phyloP scores from a whole-genome alignment of 768 basidiomycete species.

The Rhizopogon rudus region DNA sequence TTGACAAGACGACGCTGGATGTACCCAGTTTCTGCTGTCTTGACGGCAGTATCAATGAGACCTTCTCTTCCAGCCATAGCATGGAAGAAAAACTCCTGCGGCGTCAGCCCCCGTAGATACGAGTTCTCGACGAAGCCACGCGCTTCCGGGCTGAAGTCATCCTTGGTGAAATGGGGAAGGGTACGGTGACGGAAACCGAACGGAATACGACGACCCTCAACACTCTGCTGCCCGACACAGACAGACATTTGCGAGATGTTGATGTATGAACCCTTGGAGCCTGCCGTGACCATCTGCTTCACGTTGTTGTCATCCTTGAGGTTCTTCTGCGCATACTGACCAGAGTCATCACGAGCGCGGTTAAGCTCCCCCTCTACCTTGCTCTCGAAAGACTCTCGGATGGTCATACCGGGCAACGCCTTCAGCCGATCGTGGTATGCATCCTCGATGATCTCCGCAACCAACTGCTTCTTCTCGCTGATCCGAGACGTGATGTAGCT shows the following conservation, averaged over 20 bases:
- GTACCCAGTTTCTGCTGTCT: conserved; percentile 99
- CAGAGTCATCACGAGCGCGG: conserved; percentile 90
- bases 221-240: conserved; percentile 96
- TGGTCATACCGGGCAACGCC: conserved; percentile 95
- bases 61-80: conserved; percentile 99
- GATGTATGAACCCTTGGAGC: conserved; percentile 98
- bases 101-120: conserved; percentile 91
- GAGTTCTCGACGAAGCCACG: conserved; percentile 99
- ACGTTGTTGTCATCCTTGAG: conserved; percentile 99
- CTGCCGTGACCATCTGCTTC: conserved; percentile 99
- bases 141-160: conserved; percentile 97
- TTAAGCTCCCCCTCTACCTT: conserved; percentile 89
- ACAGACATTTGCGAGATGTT: conserved; percentile 99
- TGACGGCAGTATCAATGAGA: conserved; percentile 98
- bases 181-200: conserved; percentile 98
- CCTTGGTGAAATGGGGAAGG: conserved; percentile 96
- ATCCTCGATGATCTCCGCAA: conserved; percentile 73
- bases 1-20: conserved; percentile 98
- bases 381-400: conserved; percentile 97
- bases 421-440: conserved; percentile 86
- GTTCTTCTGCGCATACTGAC: conserved; percentile 94
- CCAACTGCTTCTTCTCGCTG: conserved; percentile 71
- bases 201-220: conserved; percentile 97
- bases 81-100: conserved; percentile 99
- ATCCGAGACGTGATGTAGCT: conserved; percentile 79